Evolutionary conservation across 2,329 filamentous ascomycete species (phyloP), one percentile per base, ranked within the genome.

Genomic region (Trichoderma sp.): DNA sequence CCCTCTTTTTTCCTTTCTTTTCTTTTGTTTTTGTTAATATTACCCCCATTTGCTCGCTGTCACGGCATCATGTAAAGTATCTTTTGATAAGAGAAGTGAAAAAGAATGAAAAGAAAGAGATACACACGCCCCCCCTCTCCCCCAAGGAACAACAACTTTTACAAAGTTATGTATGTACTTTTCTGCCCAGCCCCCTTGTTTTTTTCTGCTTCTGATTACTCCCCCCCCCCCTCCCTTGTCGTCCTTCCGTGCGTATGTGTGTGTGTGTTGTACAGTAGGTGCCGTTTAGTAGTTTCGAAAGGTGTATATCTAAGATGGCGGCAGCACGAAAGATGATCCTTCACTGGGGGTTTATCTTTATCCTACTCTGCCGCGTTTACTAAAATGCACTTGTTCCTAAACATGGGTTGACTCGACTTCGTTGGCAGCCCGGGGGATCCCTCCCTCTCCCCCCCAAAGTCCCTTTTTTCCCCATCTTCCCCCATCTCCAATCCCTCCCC

Each of bases 351-450:
- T 35, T 11, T 35, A 55, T 21, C 8, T 49, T 21, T 55, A 21
- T 35, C 60, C 47, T 29, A 8, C 31, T 62, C 61, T 40, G 37
- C 35, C 35, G 57, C 35, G 27, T 33, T 4, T 35, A n/a, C 7
- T 35, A 10, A 29, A 37, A 59, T 33, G 63, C 55, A 67, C 55
- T 29, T 33, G 14, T 10, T 59, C 55, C 63, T 55, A 67, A 67
- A 35, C n/a, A 29, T 27, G 55, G 63, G 40, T 43, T 55, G 63
- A 59, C 47, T 57, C 63, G 55, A 43, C 40, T 43, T 43, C 40
- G 40, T 43, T 24, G 55, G 40, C 63, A 40, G 40, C 40, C 40
- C 40, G 19, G 40, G 40, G 33, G 33, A 35, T 7, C 7, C 31
- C 6, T 33, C 31, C 8, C 31, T 8, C 31, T 8, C 33, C 33